phyloP scores from a whole-genome alignment of 2,329 filamentous ascomycete genomes.

The Colletotrichum abscissum region DNA sequence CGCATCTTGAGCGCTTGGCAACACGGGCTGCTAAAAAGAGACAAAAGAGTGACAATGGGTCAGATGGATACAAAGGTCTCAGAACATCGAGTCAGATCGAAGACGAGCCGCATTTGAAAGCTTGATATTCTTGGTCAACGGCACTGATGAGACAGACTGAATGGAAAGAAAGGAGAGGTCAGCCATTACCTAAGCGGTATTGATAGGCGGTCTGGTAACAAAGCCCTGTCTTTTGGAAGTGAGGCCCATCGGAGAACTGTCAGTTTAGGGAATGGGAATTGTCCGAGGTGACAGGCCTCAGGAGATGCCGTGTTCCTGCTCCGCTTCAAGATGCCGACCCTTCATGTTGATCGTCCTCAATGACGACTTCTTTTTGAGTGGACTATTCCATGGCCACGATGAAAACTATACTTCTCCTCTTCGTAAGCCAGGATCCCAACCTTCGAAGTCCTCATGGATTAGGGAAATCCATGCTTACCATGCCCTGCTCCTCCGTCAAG shows the following conservation, averaged over 20 bases:
- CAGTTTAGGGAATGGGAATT: background rate
- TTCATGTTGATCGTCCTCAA: background rate
- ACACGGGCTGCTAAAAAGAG: background rate
- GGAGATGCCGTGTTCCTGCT: background rate
- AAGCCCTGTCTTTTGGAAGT: background rate
- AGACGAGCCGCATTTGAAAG: background rate
- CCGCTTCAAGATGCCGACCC: background rate
- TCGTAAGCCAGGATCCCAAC: too few species aligned
- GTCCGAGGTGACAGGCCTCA: background rate
- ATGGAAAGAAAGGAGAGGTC: background rate
- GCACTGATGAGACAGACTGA: background rate
- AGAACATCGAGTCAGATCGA: background rate
- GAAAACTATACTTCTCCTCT: too few species aligned
- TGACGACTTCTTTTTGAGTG: too few species aligned
- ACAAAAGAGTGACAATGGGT: conserved; percentile 21
- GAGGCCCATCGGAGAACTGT: background rate
- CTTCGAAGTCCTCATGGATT: too few species aligned
- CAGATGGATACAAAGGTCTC: background rate
- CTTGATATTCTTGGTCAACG: background rate
- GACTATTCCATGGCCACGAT: too few species aligned
- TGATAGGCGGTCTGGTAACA: too few species aligned
- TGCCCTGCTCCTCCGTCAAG: too few species aligned
- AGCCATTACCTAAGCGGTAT: background rate
- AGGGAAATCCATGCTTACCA: too few species aligned
- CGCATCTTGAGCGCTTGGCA: background rate